Conservation (phyloP, 805 yeast species). For the Komagataella kurtzmanii region DNA sequence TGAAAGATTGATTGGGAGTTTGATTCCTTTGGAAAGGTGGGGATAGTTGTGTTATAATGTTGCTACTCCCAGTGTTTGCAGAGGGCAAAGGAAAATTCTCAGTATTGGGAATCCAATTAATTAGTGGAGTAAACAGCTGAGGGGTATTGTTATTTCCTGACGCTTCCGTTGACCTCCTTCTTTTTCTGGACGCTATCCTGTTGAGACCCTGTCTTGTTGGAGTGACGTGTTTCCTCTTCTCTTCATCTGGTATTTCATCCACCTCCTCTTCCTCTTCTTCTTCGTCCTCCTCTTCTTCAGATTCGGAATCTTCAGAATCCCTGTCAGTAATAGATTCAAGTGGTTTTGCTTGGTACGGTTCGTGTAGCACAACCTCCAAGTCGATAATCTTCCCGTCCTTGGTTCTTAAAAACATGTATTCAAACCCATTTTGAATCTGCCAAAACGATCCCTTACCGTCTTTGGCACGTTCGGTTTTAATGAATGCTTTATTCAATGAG, state of each 20-base stretch:
- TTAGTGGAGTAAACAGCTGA: neutral
- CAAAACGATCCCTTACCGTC: conserved; percentile 91
- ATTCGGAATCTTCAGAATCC: neutral
- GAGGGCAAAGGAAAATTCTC: neutral
- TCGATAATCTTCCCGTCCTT: conserved; percentile 28
- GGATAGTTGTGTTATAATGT: neutral
- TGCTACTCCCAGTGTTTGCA: neutral
- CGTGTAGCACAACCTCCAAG: neutral
- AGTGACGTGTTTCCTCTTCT: neutral
- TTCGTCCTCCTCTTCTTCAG: neutral
- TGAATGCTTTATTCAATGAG: conserved; percentile 85
- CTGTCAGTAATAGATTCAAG: neutral
- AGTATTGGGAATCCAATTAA: neutral
- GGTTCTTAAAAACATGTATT: conserved; percentile 63
- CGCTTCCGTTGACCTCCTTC: conserved; percentile 1
- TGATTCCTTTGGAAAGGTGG: neutral
- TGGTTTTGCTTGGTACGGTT: neutral
- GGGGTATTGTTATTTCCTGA: neutral
- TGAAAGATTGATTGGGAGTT: conserved; percentile 23
- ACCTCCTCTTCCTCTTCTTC: neutral
- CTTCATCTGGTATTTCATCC: neutral
- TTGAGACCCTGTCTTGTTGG: conserved; percentile 1
- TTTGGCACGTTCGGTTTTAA: conserved; percentile 81
- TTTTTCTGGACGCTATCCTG: neutral
- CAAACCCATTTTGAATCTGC: conserved; percentile 78